Base-by-base conservation (phyloP, 306 rosid genomes). In the Trichosanthes truncata region DNA sequence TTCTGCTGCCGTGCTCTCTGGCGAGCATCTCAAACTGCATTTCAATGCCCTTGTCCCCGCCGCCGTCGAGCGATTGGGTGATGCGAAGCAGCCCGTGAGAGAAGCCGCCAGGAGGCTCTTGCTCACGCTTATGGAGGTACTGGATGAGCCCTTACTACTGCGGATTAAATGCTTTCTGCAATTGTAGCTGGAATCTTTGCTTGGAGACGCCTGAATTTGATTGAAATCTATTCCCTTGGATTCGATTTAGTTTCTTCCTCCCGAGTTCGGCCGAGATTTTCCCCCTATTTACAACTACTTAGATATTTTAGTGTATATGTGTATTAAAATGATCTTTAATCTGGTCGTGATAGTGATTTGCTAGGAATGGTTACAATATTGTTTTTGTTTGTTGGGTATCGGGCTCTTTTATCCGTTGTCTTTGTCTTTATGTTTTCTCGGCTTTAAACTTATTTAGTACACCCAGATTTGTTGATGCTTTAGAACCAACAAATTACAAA, bases 91-190 rank as follows among this genome's bases (percentile, higher is more conserved):
- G 85, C 98, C 99, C 0, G 99, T 96, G 3, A 94, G 99, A 29
- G 99, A 96, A 57, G 98, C 99, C 21, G 96, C 99, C 0, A 78
- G 99, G 43, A 86, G 99, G 15, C 93, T 96, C 73, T 60, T 96
- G 83, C 98, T 96, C 79, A 96, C 99, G 49, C 96, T 96, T 77
- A 96, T 96, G 99, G 97, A 96, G 98, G 99, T 93, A 80, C 35
- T 57, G 15, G 75, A 20, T 63, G 38, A 60, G 59, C 53, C 53
- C 15, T 79, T 63, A 56, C 65, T 61, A 9, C 68, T 33, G 52
- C 29, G 35, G 49, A 31, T 36, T 9, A 0, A 29, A 29, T 36
- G 49, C 0, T 76, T 43, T 43, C 20, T 38, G 15, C 68, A 36
- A 57, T 35, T 23, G 25, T 49, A 13, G 31, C 63, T 33, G 46